Evolutionary conservation across 129 eudicot genomes (phyloP).

Genomic region (Lactuca saligna): DNA sequence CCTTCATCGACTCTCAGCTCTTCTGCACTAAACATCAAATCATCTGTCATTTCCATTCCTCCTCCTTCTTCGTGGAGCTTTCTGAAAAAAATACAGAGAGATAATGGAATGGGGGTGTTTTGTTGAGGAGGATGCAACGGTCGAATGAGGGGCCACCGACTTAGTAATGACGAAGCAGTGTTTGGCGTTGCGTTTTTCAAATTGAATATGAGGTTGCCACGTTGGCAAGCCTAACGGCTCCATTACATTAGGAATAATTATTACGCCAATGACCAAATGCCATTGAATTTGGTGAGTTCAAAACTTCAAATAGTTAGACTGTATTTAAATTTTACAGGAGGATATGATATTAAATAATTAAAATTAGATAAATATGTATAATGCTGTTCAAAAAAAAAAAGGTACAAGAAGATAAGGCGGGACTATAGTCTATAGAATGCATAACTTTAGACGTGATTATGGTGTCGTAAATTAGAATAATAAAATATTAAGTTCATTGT

Average conservation of each 20-base stretch:
- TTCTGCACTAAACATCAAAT: conserved; percentile 54
- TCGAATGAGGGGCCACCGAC: conserved; percentile 18
- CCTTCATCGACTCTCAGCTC: conserved; percentile 66
- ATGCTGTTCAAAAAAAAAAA: too few relatives aligned
- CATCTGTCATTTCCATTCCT: conserved; percentile 48
- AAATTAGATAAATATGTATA: too few relatives aligned
- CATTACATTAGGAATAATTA: neutral
- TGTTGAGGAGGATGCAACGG: conserved; percentile 31
- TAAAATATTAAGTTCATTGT: too few relatives aligned
- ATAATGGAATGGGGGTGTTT: conserved; percentile 15
- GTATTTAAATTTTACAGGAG: neutral
- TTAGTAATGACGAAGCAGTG: neutral
- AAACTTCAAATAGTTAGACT: neutral
- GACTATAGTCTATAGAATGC: too few relatives aligned
- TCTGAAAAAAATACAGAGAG: conserved; percentile 6
- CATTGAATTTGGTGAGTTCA: conserved; percentile 3
- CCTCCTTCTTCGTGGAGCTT: conserved; percentile 1
- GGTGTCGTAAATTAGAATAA: too few relatives aligned
- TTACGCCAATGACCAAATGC: neutral
- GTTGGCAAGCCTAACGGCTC: conserved; percentile 39
- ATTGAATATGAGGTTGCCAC: conserved; percentile 35
- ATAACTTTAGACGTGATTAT: too few relatives aligned
- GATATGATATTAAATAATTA: neutral
- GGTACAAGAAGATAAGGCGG: too few relatives aligned
- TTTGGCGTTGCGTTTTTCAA: conserved; percentile 14